Percentiles rank a stretch among this genome's conserved stretches.
phyloP scores from a whole-genome alignment of 2,329 filamentous ascomycete species.

The Aspergillus sp. region DNA sequence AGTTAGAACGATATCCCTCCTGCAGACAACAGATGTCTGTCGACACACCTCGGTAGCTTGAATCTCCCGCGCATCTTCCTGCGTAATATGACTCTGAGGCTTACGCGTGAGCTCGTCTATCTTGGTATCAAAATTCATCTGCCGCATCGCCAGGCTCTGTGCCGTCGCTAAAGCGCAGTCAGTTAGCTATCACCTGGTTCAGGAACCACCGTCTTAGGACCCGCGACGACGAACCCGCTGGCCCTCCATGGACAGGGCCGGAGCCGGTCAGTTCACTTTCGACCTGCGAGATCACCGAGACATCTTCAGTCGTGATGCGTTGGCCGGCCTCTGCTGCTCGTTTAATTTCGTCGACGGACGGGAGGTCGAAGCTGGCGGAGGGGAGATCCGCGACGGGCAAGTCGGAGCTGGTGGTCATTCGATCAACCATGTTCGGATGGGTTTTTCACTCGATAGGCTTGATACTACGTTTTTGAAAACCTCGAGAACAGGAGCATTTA shows the following conservation, averaged over 20 bases:
- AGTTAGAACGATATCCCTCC: neutral
- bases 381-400: slow-evolving; percentile 2
- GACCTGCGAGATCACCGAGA: slow-evolving; percentile 25
- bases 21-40: neutral
- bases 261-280: slow-evolving; percentile 26
- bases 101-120: slow-evolving; percentile 26
- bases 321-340: slow-evolving; percentile 25
- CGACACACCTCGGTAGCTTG: slow-evolving; percentile 24
- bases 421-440: slow-evolving; percentile 8
- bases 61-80: slow-evolving; percentile 25
- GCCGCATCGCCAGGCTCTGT: slow-evolving; percentile 25
- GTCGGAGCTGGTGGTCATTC: neutral
- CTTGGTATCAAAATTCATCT: slow-evolving; percentile 29
- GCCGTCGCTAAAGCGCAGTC: slow-evolving; percentile 20
- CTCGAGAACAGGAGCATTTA: neutral
- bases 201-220: neutral
- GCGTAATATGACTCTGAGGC: slow-evolving; percentile 26
- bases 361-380: slow-evolving; percentile 15
- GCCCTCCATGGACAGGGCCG: slow-evolving; percentile 25
- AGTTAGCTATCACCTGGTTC: neutral
- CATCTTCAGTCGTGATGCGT: slow-evolving; percentile 27
- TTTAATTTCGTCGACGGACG: slow-evolving; percentile 25
- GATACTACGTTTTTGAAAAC: neutral
- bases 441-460: neutral
- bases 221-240: slow-evolving; percentile 19